These are phyloP conservation scores for Lactifluus pinguis DNA, from an alignment of 768 basidiomycete species.

Conservation along the genomic window DNA sequence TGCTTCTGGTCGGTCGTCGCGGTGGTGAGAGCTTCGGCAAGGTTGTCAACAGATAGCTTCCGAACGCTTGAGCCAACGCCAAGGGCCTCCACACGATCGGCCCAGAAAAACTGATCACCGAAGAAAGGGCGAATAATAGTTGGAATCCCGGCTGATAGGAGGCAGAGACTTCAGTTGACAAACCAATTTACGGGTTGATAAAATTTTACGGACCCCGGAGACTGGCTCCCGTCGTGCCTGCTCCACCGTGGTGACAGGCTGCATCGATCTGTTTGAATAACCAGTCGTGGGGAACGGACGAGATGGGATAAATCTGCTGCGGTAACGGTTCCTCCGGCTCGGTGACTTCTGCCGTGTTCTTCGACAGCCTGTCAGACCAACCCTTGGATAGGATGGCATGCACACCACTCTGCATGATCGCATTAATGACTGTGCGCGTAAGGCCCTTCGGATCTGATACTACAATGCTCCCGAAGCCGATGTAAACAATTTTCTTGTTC, in stretches of 20 bases:
- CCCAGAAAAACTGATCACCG: slow-evolving; percentile 97
- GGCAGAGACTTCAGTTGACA: slow-evolving; percentile 1
- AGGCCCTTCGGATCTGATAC: slow-evolving; percentile 90
- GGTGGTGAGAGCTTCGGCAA: slow-evolving; percentile 67
- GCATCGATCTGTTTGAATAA: slow-evolving; percentile 88
- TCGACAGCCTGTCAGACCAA: slow-evolving; percentile 87
- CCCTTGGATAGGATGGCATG: slow-evolving; percentile 93
- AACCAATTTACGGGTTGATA: neutral
- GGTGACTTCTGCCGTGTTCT: slow-evolving; percentile 43
- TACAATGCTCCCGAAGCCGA: slow-evolving; percentile 96
- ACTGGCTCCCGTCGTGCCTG: slow-evolving; percentile 93
- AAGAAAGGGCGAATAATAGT: slow-evolving; percentile 98
- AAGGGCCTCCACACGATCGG: slow-evolving; percentile 93
- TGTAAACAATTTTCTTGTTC: slow-evolving; percentile 90
- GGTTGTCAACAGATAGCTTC: slow-evolving; percentile 70
- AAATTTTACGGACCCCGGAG: slow-evolving; percentile 56
- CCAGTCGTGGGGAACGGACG: slow-evolving; percentile 93
- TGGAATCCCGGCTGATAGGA: slow-evolving; percentile 68
- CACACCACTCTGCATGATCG: slow-evolving; percentile 79
- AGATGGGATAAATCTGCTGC: slow-evolving; percentile 72
- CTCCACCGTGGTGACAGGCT: slow-evolving; percentile 97
- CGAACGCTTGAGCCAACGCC: slow-evolving; percentile 84
- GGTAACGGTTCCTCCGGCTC: slow-evolving; percentile 67
- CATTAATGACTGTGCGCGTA: slow-evolving; percentile 86
- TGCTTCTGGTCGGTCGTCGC: slow-evolving; percentile 89